Base-by-base conservation (phyloP, 177 flowering plant species). In the Vitis hybrid region DNA sequence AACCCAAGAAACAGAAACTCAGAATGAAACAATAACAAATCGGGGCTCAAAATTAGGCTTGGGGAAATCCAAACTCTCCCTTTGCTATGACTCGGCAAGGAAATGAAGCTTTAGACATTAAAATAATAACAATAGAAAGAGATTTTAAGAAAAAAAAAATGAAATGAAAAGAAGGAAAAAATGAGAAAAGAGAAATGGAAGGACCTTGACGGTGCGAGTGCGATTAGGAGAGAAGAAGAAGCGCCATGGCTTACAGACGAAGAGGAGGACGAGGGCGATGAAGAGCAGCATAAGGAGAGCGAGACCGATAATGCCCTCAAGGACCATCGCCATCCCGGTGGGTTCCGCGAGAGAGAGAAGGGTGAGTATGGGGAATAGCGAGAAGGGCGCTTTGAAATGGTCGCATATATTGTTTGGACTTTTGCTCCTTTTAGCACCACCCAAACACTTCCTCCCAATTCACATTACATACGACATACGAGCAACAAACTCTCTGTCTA, bases 231-330 rank as follows among this genome's bases (percentile, higher is more conserved):
- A 62, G 69, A 61, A 70, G 79, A 90, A 82, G 79, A 80, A 81
- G 51, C 94, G 93, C 97, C 98, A 94, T 74, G 97, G 96, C 64
- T 82, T 84, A 74, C 90, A 92, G 83, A 80, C 83, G 65, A 88
- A 49, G 74, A 91, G 26, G 81, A 91, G 15, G 78, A 88, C 51
- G 68, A 87, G 7, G 69, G 88, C 19, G 79, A 91, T 58, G 66
- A 89, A 68, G 69, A 86, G 71, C 65, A 89, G 78, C 86, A 90
- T 81, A 70, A 89, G 78, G 74, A 88, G 60, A 70, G 74, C 30
- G 70, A 82, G 45, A 62, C 66, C 78, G 71, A 82, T 84, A 82
- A 83, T 78, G 86, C 77, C 72, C 66, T 66, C 82, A 45, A 67
- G 64, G 45, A 39, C 8, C 82, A 81, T 84, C 88, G 86, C 85